Evolutionary conservation across 208 protist genomes (phyloP).

Genomic region (Trypanosoma cruzi): DNA sequence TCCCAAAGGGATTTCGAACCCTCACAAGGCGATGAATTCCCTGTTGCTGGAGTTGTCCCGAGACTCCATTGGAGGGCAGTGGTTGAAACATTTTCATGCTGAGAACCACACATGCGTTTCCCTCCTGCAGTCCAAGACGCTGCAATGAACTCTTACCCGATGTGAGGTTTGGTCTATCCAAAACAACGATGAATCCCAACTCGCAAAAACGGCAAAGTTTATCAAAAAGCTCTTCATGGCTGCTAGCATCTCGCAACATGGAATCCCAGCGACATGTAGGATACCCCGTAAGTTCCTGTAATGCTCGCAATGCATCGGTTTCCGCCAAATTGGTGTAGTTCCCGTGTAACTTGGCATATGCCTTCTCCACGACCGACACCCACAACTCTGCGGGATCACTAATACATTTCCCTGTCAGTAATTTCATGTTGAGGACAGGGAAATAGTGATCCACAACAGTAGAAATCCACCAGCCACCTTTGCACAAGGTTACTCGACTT

Average conservation of each 20-base stretch:
- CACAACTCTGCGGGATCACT: conserved; percentile 77
- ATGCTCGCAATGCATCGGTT: conserved; percentile 56
- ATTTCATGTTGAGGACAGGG: conserved; percentile 27
- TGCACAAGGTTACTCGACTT: conserved; percentile 77
- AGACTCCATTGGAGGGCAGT: neutral
- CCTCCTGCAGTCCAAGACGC: neutral
- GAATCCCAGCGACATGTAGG: conserved; percentile 54
- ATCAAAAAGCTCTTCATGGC: conserved; percentile 16
- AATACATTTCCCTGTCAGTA: conserved; percentile 40
- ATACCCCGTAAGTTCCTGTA: conserved; percentile 73
- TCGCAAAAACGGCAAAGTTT: conserved; percentile 7
- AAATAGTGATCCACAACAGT: conserved; percentile 90
- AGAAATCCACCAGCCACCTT: conserved; percentile 81
- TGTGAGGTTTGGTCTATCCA: conserved; percentile 4
- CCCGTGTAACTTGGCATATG: conserved; percentile 86
- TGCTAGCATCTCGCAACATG: conserved; percentile 28
- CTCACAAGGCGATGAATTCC: conserved; percentile 3
- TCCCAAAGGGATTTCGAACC: conserved; percentile 13
- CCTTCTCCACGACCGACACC: conserved; percentile 81
- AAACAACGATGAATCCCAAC: conserved; percentile 11
- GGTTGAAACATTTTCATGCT: conserved; percentile 16
- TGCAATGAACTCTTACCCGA: neutral
- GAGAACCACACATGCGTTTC: neutral
- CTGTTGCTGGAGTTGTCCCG: neutral
- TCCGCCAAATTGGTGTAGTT: conserved; percentile 62